Base-by-base conservation (phyloP, 2,329 filamentous ascomycete genomes). In the Curvularia sp. region DNA sequence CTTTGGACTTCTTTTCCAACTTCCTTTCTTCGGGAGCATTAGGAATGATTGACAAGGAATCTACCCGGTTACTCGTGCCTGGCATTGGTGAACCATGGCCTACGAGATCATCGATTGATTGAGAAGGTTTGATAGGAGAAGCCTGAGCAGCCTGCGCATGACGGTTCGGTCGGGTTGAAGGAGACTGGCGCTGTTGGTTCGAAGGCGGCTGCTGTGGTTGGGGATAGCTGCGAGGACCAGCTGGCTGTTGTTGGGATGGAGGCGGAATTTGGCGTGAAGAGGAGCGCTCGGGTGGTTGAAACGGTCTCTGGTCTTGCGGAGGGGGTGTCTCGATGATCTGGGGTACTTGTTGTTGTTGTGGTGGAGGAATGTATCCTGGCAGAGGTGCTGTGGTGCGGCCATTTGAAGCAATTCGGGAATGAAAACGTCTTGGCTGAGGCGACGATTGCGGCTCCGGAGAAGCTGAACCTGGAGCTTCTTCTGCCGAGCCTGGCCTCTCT, bases 21-120 rank as follows among this genome's bases (percentile, higher is more conserved):
- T 90, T 92, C 75, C 87, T 90, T 53, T 95, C 91, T 18, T 76
- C 90, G 2, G 80, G 80, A 43, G 90, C 80, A 0, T 89, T 94
- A 0, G 93, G 91, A 50, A 95, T 93, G 65, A 93, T 89, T 0
- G 91, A 92, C 13, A 96, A 80, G 48, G 84, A 87, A 75, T 95
- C 92, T 1, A 91, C 94, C 45, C 90, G 86, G 13, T 68, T 69
- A 7, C 85, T 88, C 55, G 87, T 88, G 12, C 89, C 89, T 21
- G 90, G 88, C 2, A 94, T 78, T 27, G 87, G 82, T n/a, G 91
- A 87, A 3, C 89, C 86, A 59, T 85, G 83, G 28, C 85, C 85
- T 9, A 84, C 82, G 63, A 90, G 84, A 28, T 93, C 89, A 64
- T 87, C 87, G 19, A 89, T 80, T 1, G 82, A 86, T 49, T 85